Percentiles rank a stretch among this genome's conserved stretches.
Evolutionary conservation across 2,329 filamentous ascomycete species (phyloP).

Genomic region (Chrysoporthe austroafricana): DNA sequence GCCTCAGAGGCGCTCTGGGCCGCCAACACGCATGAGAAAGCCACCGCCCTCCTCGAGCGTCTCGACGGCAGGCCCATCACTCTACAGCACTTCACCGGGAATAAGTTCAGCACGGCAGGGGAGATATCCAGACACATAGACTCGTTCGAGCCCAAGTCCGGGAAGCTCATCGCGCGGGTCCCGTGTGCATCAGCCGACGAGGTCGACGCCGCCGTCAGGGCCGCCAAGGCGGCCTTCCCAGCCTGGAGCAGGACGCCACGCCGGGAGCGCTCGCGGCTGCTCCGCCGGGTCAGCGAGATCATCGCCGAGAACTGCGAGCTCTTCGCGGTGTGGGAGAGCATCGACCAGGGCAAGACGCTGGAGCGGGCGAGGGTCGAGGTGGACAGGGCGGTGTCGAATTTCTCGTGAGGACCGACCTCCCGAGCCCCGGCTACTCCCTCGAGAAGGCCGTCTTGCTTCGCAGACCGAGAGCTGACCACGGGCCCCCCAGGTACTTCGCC

Average conservation of each 20-base stretch:
- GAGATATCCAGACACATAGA: conserved; percentile 31
- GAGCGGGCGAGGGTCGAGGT: conserved; percentile 39
- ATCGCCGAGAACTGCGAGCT: conserved; percentile 38
- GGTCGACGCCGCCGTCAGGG: conserved; percentile 33
- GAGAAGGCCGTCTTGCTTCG: not conserved
- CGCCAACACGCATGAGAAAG: conserved; percentile 38
- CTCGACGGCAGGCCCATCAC: conserved; percentile 18
- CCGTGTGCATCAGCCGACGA: conserved; percentile 33
- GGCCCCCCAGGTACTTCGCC: conserved; percentile 37
- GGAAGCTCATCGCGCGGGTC: conserved; percentile 33
- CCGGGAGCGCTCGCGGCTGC: conserved; percentile 33
- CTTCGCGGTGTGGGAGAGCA: conserved; percentile 42
- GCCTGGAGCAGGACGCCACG: conserved; percentile 37
- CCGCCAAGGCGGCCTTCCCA: conserved; percentile 35
- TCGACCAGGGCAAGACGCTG: conserved; percentile 42
- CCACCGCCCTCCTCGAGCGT: conserved; percentile 30
- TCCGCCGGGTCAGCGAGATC: conserved; percentile 35
- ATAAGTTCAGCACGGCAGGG: conserved; percentile 25
- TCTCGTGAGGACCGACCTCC: conserved; percentile 33
- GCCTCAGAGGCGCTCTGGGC: conserved; percentile 31
- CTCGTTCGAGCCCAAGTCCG: conserved; percentile 39
- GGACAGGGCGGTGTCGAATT: conserved; percentile 40
- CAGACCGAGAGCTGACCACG: not conserved
- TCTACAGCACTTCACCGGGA: conserved; percentile 32
- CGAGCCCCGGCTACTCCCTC: too few relatives aligned